Evolutionary conservation across 495 filamentous ascomycete genomes (phyloP), one percentile per base, ranked within the genome.

Genomic region (Bathelium albidoporum): DNA sequence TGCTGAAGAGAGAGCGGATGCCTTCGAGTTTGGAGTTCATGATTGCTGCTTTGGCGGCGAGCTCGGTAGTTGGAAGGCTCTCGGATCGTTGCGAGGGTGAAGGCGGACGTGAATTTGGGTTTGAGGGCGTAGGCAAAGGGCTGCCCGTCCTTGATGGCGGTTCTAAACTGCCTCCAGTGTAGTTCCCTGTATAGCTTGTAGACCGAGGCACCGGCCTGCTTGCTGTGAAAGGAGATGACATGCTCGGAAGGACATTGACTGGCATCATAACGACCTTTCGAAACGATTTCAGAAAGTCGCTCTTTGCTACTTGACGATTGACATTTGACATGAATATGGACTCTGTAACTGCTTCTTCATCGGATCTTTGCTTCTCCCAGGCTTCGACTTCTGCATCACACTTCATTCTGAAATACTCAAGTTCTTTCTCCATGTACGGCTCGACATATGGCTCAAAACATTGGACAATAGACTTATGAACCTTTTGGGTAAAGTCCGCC

Each of bases 211-310:
- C 32, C 72, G 80, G 60, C 69, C 78, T 69, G 83, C 79, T 81
- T 29, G 75, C 70, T 10, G 72, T 68, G 58, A 78, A 80, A 24
- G 78, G 79, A 41, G 83, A 84, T 20, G 63, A 65, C 5, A 76
- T 73, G 45, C 78, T 80, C 14, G 82, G 80, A 59, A 81, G 70
- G 5, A 73, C 90, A 58, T 90, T 94, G 32, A 97, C 92, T 26
- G 95, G 95, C 85, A 95, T 91, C 89, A 97, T 95, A 66, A 99
- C 90, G 11, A 99, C 94, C 71, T 99, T 97, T 74, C 91, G 97
- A 79, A 99, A 99, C 1, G 91, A 95, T 20, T 85, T 93, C 67
- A 99, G 71, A 70, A 99, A 99, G 73, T 99, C 95, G 52, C 87
- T 85, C 73, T 99, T 99, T 70, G 94, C 95, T 1, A 89, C 93